Evolutionary conservation across 305 asterid genomes (phyloP).

Genomic region (Fraxinus baroniana): DNA sequence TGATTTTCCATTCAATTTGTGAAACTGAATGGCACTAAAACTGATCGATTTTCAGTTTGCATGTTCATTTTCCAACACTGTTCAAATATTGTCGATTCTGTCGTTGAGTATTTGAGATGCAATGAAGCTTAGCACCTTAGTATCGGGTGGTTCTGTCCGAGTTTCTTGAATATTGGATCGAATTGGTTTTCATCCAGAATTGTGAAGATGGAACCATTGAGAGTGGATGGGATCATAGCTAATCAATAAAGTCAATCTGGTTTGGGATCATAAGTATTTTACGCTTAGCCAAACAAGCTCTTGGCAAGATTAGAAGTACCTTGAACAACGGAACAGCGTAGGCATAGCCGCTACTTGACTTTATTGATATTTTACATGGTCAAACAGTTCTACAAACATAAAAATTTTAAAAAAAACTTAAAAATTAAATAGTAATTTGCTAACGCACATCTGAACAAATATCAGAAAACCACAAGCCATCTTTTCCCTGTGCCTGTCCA

Average conservation of each 20-base stretch:
- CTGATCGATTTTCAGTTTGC: too few relatives aligned
- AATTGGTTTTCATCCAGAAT: not conserved
- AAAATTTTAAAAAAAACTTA: not conserved
- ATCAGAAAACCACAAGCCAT: conserved; percentile 52
- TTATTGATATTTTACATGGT: not conserved
- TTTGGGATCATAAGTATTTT: not conserved
- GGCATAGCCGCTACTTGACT: not conserved
- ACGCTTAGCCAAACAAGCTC: not conserved
- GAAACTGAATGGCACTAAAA: too few relatives aligned
- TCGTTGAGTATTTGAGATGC: not conserved
- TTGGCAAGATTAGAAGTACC: not conserved
- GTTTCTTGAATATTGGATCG: not conserved
- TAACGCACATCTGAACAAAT: conserved; percentile 40
- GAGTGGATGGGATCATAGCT: not conserved
- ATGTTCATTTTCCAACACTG: too few relatives aligned
- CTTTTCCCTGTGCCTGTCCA: conserved; percentile 33
- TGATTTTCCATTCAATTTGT: too few relatives aligned
- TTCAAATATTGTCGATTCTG: too few relatives aligned
- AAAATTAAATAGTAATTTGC: conserved; percentile 1
- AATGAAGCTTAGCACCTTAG: not conserved
- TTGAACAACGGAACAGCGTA: not conserved
- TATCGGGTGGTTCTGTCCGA: not conserved
- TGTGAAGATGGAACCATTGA: not conserved
- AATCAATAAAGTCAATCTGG: too few relatives aligned
- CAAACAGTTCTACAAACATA: not conserved